These are phyloP conservation scores for Plasmodium gallinaceum DNA, from an alignment of 169 alveolate species.

Conservation along the genomic window DNA sequence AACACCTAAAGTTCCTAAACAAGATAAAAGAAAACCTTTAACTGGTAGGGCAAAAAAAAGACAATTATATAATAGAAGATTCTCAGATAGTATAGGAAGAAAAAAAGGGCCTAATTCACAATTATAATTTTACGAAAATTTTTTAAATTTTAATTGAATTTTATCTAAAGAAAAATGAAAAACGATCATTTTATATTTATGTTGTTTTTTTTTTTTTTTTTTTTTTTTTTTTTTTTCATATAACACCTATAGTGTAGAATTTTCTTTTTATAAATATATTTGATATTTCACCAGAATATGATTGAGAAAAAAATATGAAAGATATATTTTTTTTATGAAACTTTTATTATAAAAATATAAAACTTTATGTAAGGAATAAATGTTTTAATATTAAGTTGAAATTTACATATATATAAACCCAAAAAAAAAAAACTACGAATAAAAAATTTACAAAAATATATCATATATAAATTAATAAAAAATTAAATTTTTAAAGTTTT, in stretches of 20 bases:
- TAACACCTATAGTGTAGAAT: background rate
- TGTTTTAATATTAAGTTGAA: background rate
- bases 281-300: background rate
- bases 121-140: constrained; percentile 18
- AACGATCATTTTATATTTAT: background rate
- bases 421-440: too few species aligned
- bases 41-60: constrained; percentile 99
- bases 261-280: background rate
- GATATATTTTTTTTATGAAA: background rate
- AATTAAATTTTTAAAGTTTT: too few species aligned
- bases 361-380: constrained; percentile 2
- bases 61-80: constrained; percentile 96
- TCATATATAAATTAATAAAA: too few species aligned
- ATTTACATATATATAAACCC: background rate
- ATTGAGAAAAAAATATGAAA: background rate
- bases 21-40: constrained; percentile 95
- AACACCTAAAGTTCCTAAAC: constrained; percentile 97
- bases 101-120: constrained; percentile 90
- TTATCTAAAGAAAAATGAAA: background rate
- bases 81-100: constrained; percentile 90
- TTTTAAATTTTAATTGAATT: background rate
- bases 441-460: too few species aligned
- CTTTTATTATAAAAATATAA: background rate
- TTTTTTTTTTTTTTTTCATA: too few species aligned
- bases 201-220: too few species aligned